Base-by-base conservation (phyloP, 208 protist species). In the Tritrichomonas foetus region DNA sequence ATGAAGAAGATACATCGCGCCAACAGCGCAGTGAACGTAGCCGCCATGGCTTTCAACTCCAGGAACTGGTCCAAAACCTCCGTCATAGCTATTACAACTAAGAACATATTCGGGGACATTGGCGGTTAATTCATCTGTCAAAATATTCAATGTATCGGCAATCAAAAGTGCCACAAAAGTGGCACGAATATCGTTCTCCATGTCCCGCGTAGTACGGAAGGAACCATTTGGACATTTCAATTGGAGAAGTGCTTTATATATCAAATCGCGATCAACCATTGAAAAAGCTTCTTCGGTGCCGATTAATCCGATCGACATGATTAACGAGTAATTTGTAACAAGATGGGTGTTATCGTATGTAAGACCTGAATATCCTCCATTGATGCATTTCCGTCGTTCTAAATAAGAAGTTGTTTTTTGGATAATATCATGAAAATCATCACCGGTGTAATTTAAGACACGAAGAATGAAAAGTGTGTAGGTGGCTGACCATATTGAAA, bases 151-250 rank as follows among this genome's bases (percentile, higher is more conserved):
- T 0, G 5, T 50, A 16, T 82, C 2, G 27, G 94, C 80, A 66
- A 66, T 61, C 0, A 66, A 41, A 33, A 94, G 3, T 16, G 80
- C 94, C 2, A 11, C 2, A 50, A 93, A 94, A 14, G 82, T 78
- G 14, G 75, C 9, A 20, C 96, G 94, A 30, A 97, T 94, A 89
- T 97, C 96, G 36, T 92, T 92, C 93, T 98, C 97, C 30, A 96
- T 96, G 22, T 96, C 96, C 0, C 93, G 53, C 66, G 97, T 96
- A 95, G 97, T 96, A 50, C 30, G 30, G 84, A 97, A 97, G 25
- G 95, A 94, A 55, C 97, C 97, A 14, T 96, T 93, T 22, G 64
- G 13, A 0, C 50, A 55, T 92, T 96, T 94, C 3, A 72, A 27
- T 16, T n/a, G 30, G 0, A 93, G 44, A 20, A 94, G 39, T 27